Evolutionary conservation across 768 basidiomycete genomes (phyloP).

Genomic region (Xerocomus brunneocitrinus): DNA sequence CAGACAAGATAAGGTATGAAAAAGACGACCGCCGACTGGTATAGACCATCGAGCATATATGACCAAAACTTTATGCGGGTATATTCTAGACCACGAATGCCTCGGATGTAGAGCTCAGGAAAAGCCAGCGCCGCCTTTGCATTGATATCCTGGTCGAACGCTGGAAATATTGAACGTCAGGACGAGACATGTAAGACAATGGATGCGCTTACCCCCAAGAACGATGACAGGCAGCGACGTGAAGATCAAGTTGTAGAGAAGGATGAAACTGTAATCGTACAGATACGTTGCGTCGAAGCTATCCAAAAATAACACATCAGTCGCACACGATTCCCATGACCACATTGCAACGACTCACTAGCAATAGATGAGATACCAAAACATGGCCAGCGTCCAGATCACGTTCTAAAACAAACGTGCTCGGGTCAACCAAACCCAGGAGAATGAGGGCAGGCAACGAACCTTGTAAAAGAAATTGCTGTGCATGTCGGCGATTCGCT

Average conservation of each 20-base stretch:
- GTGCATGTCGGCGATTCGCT: conserved; percentile 94
- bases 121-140: conserved; percentile 85
- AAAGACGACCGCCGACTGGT: conserved; percentile 85
- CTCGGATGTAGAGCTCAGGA: conserved; percentile 93
- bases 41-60: conserved; percentile 92
- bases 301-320: conserved; percentile 16
- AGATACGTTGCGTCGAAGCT: conserved; percentile 94
- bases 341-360: conserved; percentile 41
- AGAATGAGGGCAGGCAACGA: conserved; percentile 9
- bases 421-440: background rate
- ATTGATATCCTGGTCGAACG: conserved; percentile 95
- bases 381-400: conserved; percentile 89
- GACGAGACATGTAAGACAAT: background rate
- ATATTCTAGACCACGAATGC: conserved; percentile 91
- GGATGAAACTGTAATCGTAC: conserved; percentile 91
- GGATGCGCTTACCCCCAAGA: conserved; percentile 64
- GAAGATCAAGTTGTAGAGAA: conserved; percentile 89
- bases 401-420: conserved; percentile 53
- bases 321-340: background rate
- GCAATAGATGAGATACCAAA: conserved; percentile 92
- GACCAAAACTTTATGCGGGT: conserved; percentile 89
- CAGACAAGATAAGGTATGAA: conserved; percentile 80
- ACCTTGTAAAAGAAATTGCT: conserved; percentile 99
- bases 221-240: conserved; percentile 90
- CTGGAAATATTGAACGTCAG: conserved; percentile 26